Base-by-base conservation (phyloP, 163 green algal genomes). In the Prototheca cutis region DNA sequence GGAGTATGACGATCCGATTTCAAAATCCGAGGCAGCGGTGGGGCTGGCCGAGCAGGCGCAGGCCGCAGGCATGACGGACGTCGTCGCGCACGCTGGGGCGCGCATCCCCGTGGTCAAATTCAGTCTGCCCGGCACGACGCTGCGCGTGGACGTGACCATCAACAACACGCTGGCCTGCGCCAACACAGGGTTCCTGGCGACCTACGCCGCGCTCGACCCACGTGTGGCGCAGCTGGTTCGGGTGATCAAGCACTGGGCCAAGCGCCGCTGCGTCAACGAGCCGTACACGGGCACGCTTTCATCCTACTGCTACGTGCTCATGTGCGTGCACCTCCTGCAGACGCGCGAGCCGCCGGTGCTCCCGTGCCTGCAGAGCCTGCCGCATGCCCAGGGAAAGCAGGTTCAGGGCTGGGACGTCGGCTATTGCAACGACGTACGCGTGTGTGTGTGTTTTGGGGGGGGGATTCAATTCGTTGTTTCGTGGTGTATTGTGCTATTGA, bases 241-340 rank as follows among this genome's bases (percentile, higher is more conserved):
- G 13, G 40, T 93, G 31, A 80, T 96, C 59, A 96, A 96, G 86
- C 80, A 93, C 69, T 96, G 89, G 89, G 89, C 89, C 52, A 93
- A 92, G 76, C 65, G 67, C 49, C 76, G 89, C 15, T 29, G 32
- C 19, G 80, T 94, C 39, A 95, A 95, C 66, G 85, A 94, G 61
- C 76, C 83, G 0, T 95, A 94, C 74, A 72, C 71, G 15, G 87
- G 89, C 63, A 96, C 89, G 6, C 83, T 97, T 8, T 90, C 77
- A n/a, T 87, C 74, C 54, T 97, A 97, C 67, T 86, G 81, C 48
- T 96, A 95, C 62, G 86, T 90, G 28, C 74, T 97, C 29, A 89
- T 96, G 83, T 88, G 76, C 71, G 88, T 96, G 25, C 67, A 84
- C 71, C 81, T 86, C 24, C 78, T 96, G 51, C 87, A 95, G 58